Evolutionary conservation across 1,139 yeast genomes (phyloP).

Genomic region (Kodamaea derodonti): DNA sequence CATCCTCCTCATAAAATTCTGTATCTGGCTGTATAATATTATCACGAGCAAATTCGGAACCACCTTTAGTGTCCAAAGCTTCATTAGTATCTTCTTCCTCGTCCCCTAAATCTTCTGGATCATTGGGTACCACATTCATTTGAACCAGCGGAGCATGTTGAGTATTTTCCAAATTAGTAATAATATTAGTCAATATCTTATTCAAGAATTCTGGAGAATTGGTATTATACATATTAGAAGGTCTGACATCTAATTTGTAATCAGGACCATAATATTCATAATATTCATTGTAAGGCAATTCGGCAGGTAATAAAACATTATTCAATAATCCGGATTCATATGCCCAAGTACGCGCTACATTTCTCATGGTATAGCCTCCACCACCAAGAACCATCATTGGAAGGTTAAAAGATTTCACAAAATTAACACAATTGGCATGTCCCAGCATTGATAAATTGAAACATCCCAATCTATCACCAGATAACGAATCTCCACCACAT

Average conservation of each 20-base stretch:
- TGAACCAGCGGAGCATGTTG: conserved; percentile 96
- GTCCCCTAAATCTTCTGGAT: conserved; percentile 80
- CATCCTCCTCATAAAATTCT: conserved; percentile 66
- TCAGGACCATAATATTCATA: conserved; percentile 97
- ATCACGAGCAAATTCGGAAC: conserved; percentile 82
- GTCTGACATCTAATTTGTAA: conserved; percentile 87
- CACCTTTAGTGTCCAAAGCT: conserved; percentile 87
- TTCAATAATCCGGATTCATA: conserved; percentile 88
- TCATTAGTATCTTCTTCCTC: conserved; percentile 70
- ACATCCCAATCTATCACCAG: conserved; percentile 89
- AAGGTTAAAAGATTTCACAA: conserved; percentile 77
- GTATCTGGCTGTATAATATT: conserved; percentile 60
- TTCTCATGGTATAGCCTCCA: conserved; percentile 97
- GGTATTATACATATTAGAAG: conserved; percentile 95
- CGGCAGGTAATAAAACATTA: conserved; percentile 72
- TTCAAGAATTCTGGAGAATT: conserved; percentile 90
- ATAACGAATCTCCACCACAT: conserved; percentile 90
- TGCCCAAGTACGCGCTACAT: conserved; percentile 95
- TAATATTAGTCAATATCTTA: conserved; percentile 74
- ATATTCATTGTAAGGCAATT: conserved; percentile 92
- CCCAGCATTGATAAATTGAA: conserved; percentile 90
- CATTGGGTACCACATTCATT: conserved; percentile 84
- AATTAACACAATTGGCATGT: conserved; percentile 93
- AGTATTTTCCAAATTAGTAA: conserved; percentile 77
- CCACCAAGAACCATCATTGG: conserved; percentile 95